These are phyloP conservation scores for Aspergillus jensenii DNA, from an alignment of 2,329 filamentous ascomycete genomes.

Conservation along the genomic window DNA sequence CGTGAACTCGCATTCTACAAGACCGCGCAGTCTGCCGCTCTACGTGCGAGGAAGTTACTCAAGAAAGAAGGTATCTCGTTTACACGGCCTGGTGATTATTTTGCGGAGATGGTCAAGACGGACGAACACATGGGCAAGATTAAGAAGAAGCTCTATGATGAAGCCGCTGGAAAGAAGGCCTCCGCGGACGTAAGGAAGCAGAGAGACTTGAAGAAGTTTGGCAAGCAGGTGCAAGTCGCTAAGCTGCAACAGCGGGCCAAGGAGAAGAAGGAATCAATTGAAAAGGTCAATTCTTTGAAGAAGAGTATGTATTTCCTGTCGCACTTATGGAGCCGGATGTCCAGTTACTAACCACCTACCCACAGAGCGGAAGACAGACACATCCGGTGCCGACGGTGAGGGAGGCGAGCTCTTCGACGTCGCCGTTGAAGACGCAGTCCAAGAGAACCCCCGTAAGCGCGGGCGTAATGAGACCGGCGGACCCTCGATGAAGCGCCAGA, in stretches of 20 bases:
- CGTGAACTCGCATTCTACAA: conserved; percentile 93
- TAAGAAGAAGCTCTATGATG: conserved; percentile 87
- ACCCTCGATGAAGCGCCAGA: conserved; percentile 69
- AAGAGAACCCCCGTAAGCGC: conserved; percentile 50
- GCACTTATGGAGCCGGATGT: neutral
- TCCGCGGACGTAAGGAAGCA: conserved; percentile 86
- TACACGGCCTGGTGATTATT: conserved; percentile 88
- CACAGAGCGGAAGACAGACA: conserved; percentile 73
- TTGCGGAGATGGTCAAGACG: conserved; percentile 98
- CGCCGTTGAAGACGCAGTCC: conserved; percentile 70
- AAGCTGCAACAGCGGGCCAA: conserved; percentile 93
- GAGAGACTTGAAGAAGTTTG: conserved; percentile 97
- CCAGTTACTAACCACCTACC: neutral
- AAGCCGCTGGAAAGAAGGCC: conserved; percentile 89
- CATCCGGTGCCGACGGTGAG: conserved; percentile 64
- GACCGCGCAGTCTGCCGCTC: conserved; percentile 78
- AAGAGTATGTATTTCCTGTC: conserved; percentile 71
- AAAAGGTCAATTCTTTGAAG: conserved; percentile 94
- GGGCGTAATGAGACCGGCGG: conserved; percentile 45
- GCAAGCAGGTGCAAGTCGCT: conserved; percentile 95
- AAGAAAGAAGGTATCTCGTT: conserved; percentile 83
- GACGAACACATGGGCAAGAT: conserved; percentile 98
- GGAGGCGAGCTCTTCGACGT: conserved; percentile 83
- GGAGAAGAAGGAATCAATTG: conserved; percentile 86
- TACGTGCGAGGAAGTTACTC: conserved; percentile 69